Conservation (phyloP, 352 stramenopile species). For the Phytophthora cryptogea region DNA sequence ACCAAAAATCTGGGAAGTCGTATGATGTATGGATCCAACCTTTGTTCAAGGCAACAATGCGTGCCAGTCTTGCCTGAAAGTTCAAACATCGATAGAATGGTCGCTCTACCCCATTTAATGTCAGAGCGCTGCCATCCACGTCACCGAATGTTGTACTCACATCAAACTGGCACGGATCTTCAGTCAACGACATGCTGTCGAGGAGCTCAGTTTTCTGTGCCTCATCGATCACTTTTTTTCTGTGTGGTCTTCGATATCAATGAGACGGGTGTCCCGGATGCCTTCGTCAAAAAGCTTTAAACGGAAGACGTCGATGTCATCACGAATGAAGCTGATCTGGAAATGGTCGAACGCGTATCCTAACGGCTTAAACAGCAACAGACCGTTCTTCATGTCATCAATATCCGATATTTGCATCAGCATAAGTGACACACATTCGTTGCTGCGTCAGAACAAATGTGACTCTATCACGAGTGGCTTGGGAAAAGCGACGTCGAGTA, state of each 20-base stretch:
- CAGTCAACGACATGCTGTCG: slow-evolving; percentile 8
- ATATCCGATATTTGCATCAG: slow-evolving; percentile 41
- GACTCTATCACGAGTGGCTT: slow-evolving; percentile 20
- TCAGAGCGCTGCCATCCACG: slow-evolving; percentile 9
- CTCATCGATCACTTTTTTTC: no score
- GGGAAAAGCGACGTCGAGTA: slow-evolving; percentile 28
- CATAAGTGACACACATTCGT: slow-evolving; percentile 18
- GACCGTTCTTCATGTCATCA: slow-evolving; percentile 31
- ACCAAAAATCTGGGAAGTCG: slow-evolving; percentile 31
- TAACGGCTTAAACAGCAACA: slow-evolving; percentile 32
- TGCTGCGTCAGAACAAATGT: slow-evolving; percentile 32
- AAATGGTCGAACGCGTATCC: slow-evolving; percentile 18
- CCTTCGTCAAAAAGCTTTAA: no score
- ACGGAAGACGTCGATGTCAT: no score
- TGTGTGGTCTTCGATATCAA: no score
- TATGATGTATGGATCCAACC: slow-evolving; percentile 27
- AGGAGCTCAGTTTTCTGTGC: no score
- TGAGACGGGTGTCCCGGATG: no score
- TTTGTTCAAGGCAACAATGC: slow-evolving; percentile 32
- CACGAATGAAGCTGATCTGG: slow-evolving; percentile 16
- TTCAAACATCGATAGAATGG: slow-evolving; percentile 34
- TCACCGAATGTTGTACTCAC: slow-evolving; percentile 23
- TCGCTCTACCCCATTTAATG: slow-evolving; percentile 17
- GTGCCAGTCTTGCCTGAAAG: slow-evolving; percentile 24
- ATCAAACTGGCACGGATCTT: slow-evolving; percentile 17